Percentiles rank a stretch among this genome's conserved stretches.
Conservation (phyloP, 2,329 filamentous ascomycete genomes). For the Purpureocillium takamizusanense region DNA sequence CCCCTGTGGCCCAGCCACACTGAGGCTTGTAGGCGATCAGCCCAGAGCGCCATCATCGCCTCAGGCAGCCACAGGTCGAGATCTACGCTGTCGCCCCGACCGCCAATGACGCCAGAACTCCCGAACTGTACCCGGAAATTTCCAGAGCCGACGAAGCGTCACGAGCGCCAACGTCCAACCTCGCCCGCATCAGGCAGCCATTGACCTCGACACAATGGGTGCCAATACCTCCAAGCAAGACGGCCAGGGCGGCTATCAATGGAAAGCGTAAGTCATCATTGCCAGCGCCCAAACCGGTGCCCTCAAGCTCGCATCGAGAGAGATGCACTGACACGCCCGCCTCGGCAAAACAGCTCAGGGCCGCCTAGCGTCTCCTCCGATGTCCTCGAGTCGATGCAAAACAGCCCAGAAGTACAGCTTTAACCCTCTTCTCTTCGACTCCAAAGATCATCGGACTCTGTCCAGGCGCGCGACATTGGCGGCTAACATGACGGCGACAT, state of each 20-base stretch:
- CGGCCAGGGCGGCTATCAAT: slow-evolving; percentile 26
- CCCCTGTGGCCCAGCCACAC: slow-evolving; percentile 3
- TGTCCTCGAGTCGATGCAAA: slow-evolving; percentile 74
- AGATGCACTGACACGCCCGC: neutral
- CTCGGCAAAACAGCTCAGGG: slow-evolving; percentile 24
- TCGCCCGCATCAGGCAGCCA: slow-evolving; percentile 18
- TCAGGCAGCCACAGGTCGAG: slow-evolving; percentile 18
- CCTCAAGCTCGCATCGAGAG: neutral
- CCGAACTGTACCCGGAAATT: slow-evolving; percentile 25
- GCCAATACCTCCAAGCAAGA: slow-evolving; percentile 46
- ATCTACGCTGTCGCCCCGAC: too few species aligned
- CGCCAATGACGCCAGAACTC: too few species aligned
- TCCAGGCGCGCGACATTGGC: slow-evolving; percentile 1
- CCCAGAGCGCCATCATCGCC: slow-evolving; percentile 12
- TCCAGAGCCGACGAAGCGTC: slow-evolving; percentile 16
- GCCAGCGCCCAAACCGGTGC: neutral
- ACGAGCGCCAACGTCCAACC: slow-evolving; percentile 17
- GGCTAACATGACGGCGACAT: slow-evolving; percentile 8
- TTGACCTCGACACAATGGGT: slow-evolving; percentile 42
- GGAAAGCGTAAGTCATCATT: slow-evolving; percentile 42
- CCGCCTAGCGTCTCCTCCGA: slow-evolving; percentile 62
- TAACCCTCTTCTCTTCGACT: neutral
- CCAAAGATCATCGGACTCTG: too few species aligned
- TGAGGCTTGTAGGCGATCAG: neutral
- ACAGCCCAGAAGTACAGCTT: slow-evolving; percentile 74